Evolutionary conservation across 2,329 filamentous ascomycete genomes (phyloP), one percentile per base, ranked within the genome.

Genomic region (Fusarium sp.): DNA sequence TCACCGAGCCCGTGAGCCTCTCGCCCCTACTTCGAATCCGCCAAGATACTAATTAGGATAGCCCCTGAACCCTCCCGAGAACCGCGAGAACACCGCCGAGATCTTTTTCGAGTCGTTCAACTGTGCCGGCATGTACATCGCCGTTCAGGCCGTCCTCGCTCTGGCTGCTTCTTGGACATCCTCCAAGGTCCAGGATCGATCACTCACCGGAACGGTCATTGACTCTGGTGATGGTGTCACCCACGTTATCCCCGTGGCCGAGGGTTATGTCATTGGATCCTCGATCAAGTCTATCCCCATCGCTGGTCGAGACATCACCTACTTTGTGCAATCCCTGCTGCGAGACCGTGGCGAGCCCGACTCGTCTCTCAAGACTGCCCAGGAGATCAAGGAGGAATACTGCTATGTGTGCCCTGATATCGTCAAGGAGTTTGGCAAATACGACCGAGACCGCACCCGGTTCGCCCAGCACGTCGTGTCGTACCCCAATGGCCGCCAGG

Each of bases 21-120:
- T 47, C 17, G 35, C 45, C 79, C 68, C 56, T 8, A 12, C 32
- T 45, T 32, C 37, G 63, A 69, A 47, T 25, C 27, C 27, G 52
- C 33, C 38, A 61, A 17, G 17, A 66, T 66, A 66, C 78, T 78
- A 32, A 74, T 56, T 15, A 15, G 20, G 43, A 65, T 65, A 98
- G 94, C 97, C 97, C 74, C 89, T 99, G 81, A 99, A 99, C 84
- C 97, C 97, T 38, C 97, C 97, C 32, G 97, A 99, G 86, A 98
- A 99, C 85, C 95, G 97, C 81, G 97, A 99, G 85, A 98, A 98
- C 83, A 98, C 97, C 30, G 97, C 97, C 84, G 97, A 99, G 84
- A 99, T 99, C 85, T 98, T 99, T 91, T 99, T 99, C 86, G 97
- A 99, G 83, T 98, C 97, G 4, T 99, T 99, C 89, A 99, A 99